A percentile compares a stretch with the other conserved stretches of the same genome.
These are phyloP conservation scores for Pichia californica DNA, from an alignment of 805 yeast genomes.

Conservation along the genomic window DNA sequence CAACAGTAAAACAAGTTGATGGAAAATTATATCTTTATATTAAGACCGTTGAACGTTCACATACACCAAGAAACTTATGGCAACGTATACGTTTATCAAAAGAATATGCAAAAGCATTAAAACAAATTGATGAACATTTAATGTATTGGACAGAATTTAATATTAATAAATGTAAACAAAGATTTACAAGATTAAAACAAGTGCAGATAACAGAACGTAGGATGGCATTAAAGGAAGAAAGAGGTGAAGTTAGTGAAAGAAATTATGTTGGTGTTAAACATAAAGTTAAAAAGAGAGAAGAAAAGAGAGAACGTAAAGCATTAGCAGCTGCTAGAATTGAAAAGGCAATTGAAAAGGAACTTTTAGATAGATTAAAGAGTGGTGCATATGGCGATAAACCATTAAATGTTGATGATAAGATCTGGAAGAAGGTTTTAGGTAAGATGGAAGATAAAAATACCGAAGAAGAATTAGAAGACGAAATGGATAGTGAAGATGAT, in stretches of 20 bases:
- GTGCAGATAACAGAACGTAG: constrained; percentile 94
- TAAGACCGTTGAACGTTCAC: constrained; percentile 97
- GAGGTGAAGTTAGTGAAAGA: constrained; percentile 47
- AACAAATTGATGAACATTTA: constrained; percentile 81
- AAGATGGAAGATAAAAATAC: constrained; percentile 53
- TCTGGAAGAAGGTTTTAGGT: constrained; percentile 92
- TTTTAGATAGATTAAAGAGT: constrained; percentile 87
- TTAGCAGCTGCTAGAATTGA: constrained; percentile 94
- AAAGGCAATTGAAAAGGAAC: constrained; percentile 92
- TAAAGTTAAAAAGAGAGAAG: constrained; percentile 92
- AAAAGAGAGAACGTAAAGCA: constrained; percentile 92
- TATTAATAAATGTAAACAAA: constrained; percentile 90
- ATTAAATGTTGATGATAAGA: constrained; percentile 88
- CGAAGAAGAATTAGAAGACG: constrained; percentile 56
- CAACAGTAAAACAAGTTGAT: constrained; percentile 75
- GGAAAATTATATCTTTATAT: constrained; percentile 82
- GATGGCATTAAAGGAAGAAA: constrained; percentile 79
- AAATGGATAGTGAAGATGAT: constrained; percentile 71
- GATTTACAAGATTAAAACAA: constrained; percentile 90
- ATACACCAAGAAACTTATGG: constrained; percentile 91
- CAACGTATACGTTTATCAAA: constrained; percentile 87
- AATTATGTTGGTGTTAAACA: constrained; percentile 89
- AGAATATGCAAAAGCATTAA: constrained; percentile 81
- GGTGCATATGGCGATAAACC: constrained; percentile 99
- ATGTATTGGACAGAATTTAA: constrained; percentile 90